Base-by-base conservation (phyloP, 345 rosid species). In the Cardamine resedifolia region DNA sequence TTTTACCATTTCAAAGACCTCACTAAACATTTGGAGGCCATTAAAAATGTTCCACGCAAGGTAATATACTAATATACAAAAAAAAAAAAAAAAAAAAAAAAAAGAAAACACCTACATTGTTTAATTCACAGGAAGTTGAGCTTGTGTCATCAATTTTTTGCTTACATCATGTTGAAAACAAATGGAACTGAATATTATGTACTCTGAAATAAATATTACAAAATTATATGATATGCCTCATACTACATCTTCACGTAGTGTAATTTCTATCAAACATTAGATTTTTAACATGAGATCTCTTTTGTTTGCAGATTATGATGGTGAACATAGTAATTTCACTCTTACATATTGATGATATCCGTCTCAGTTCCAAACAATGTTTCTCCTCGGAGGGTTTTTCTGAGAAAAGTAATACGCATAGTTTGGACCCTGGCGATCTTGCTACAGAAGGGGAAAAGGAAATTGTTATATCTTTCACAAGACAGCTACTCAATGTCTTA, bases 301-400 rank as follows among this genome's bases (percentile, higher is more conserved):
- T 66, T 52, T 72, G 70, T 56, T 75, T 91, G 90, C 96, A 94
- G 98, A 86, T 91, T 82, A 70, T 85, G 86, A 85, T 88, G 96
- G 90, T 91, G 82, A 94, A 91, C 83, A 80, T 89, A 64, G 82
- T 91, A 64, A 81, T 91, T 83, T 89, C 97, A 2, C 92, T 91
- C 72, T 78, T 94, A 58, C 91, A 88, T 83, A 85, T 91, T 88
- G 97, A 91, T 82, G 87, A 80, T 75, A 81, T 83, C 79, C 83
- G 88, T 75, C 79, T 86, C 84, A 79, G 87, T 79, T 80, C 84
- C 82, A 77, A 75, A 4, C 85, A 83, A 68, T 65, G 83, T 78
- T 76, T 84, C 64, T 87, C 86, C 41, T 81, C 83, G 4, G 84
- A 80, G 62, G 82, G 84, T 77, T 68, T 80, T 76, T 77, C 82